Base-by-base conservation (phyloP, 495 filamentous ascomycete species). In the Bacidia rubella region DNA sequence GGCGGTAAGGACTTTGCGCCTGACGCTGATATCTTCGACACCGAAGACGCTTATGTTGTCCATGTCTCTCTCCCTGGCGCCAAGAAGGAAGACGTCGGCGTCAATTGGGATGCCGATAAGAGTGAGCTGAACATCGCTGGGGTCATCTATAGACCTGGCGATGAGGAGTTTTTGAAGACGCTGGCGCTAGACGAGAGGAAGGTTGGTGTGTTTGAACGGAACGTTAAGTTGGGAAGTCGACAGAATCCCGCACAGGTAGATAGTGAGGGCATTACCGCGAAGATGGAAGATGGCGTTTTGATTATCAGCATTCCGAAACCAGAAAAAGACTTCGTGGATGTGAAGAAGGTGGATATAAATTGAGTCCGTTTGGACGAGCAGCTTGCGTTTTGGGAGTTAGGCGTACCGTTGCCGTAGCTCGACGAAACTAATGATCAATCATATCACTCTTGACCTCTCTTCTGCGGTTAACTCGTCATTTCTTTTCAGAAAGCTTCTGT, bases 1-100 rank as follows among this genome's bases (percentile, higher is more conserved):
- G 70, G 52, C 52, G 68, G 51, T 54, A 66, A 61, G 50, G 74
- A 76, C 54, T 88, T 88, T 62, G 61, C 59, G 3, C 87, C 86
- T 3, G 73, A 77, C 2, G 72, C 80, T 47, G 85, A 90, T 55
- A 68, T 89, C 52, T 90, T 90, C 70, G 75, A 81, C 62, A 83
- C 82, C 11, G 66, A 74, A 26, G 67, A 68, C 43, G 65, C 69
- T 44, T 89, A 76, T 61, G 68, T 83, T 11, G 63, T 90, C 20
- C 85, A 90, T 60, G 65, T 86, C 40, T 82, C 85, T 1, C 67
- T 90, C 0, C 82, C 87, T 1, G 87, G 87, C 17, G 85, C 82
- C 5, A 79, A 79, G 66, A 88, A 86, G 62, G 74, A 84, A 55
- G 85, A 93, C 62, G 70, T 90, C 15, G 82, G 74, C 45, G 78